Evolutionary conservation across 768 basidiomycete species (phyloP).

Genomic region (Steccherinum ochraceum): DNA sequence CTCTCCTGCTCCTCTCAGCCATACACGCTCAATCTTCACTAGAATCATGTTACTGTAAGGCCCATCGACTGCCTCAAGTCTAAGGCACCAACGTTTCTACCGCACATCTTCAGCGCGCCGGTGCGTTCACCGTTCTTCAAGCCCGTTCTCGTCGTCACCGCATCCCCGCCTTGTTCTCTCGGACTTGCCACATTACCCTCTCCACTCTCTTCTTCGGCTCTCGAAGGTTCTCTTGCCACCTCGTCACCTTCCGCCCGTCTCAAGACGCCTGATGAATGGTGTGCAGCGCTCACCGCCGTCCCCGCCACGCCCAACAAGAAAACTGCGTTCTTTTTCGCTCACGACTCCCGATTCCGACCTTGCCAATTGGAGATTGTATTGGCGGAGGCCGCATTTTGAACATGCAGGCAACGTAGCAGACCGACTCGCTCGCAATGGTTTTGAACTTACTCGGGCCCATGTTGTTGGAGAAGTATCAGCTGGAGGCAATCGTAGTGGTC

Average conservation of each 20-base stretch:
- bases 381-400: not conserved
- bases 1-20: too few relatives aligned
- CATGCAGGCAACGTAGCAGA: constrained; percentile 33
- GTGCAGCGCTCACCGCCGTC: constrained; percentile 44
- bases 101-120: too few relatives aligned
- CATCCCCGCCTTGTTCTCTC: too few relatives aligned
- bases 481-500: constrained; percentile 75
- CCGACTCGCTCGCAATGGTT: constrained; percentile 51
- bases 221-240: too few relatives aligned
- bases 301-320: constrained; percentile 54
- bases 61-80: too few relatives aligned
- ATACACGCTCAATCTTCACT: too few relatives aligned
- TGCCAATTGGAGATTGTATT: constrained; percentile 19
- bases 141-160: too few relatives aligned
- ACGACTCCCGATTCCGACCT: constrained; percentile 55
- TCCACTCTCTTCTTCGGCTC: too few relatives aligned
- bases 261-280: constrained; percentile 40
- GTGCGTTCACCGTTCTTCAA: too few relatives aligned
- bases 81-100: too few relatives aligned
- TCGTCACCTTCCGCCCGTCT: constrained; percentile 17
- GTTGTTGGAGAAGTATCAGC: constrained; percentile 63
- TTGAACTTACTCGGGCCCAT: constrained; percentile 59
- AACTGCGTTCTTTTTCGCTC: constrained; percentile 72
- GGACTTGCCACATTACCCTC: too few relatives aligned
- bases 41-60: too few relatives aligned